phyloP scores from a whole-genome alignment of 345 rosid species.

The Chamaenerion angustifolium region DNA sequence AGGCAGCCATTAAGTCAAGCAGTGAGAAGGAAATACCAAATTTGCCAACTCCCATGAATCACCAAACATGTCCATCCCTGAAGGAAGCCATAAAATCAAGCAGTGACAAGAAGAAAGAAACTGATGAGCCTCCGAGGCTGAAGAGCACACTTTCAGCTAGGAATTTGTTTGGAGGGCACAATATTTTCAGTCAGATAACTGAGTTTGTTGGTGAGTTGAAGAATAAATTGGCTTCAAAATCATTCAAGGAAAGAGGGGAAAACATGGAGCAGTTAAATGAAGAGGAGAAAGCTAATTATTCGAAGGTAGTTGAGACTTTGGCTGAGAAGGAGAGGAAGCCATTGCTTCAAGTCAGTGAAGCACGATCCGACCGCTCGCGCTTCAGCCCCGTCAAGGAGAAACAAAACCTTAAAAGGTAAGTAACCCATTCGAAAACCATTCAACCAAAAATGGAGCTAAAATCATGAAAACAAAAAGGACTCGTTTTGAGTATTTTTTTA shows the following conservation, averaged over 20 bases:
- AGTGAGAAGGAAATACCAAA: constrained; percentile 60
- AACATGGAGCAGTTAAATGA: constrained; percentile 15
- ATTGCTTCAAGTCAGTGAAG: constrained; percentile 29
- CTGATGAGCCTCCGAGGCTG: constrained; percentile 26
- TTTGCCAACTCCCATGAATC: constrained; percentile 28
- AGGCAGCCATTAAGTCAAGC: constrained; percentile 29
- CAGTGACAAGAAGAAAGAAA: constrained; percentile 36
- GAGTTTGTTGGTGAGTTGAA: constrained; percentile 75
- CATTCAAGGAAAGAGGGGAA: constrained; percentile 53
- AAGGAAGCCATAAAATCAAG: constrained; percentile 42
- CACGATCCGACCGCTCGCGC: constrained; percentile 18
- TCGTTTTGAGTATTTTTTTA: too few relatives aligned
- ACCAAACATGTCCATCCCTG: constrained; percentile 29
- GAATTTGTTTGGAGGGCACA: constrained; percentile 71
- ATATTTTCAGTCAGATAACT: constrained; percentile 56
- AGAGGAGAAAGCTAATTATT: constrained; percentile 6
- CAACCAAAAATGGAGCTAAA: too few relatives aligned
- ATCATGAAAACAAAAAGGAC: too few relatives aligned
- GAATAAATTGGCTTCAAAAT: constrained; percentile 50
- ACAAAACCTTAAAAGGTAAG: constrained; percentile 39
- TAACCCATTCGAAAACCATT: too few relatives aligned
- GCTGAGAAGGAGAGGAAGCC: constrained; percentile 53
- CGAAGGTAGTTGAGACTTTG: constrained; percentile 19
- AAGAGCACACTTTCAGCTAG: constrained; percentile 68
- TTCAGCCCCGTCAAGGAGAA: constrained; percentile 38